Evolutionary conservation across 2,329 filamentous ascomycete genomes (phyloP).

Genomic region (Diaporthe sp.): DNA sequence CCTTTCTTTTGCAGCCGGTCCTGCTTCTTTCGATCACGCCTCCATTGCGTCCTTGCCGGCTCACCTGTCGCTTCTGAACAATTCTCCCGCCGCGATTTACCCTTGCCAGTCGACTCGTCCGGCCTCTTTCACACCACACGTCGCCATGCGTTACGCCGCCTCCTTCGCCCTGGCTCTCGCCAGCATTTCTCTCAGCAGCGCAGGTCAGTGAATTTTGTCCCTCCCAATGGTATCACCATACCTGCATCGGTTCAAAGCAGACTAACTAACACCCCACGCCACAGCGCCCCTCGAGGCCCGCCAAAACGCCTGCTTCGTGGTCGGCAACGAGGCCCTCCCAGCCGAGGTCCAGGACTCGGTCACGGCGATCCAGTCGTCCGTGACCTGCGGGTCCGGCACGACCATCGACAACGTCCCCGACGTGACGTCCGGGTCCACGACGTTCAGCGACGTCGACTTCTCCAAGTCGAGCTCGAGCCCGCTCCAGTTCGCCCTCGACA

Average conservation of each 20-base stretch:
- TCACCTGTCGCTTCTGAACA: conserved; percentile 20
- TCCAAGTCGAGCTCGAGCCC: conserved; percentile 61
- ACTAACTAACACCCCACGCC: conserved; percentile 11
- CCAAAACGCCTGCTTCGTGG: conserved; percentile 65
- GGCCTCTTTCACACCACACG: no score
- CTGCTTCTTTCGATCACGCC: conserved; percentile 1
- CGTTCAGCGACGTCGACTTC: conserved; percentile 71
- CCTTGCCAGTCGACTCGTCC: no score
- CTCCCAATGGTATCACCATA: not conserved
- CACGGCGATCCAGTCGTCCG: conserved; percentile 54
- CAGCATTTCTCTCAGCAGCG: conserved; percentile 19
- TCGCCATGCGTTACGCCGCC: conserved; percentile 33
- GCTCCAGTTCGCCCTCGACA: conserved; percentile 66
- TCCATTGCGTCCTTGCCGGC: not conserved
- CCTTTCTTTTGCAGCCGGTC: conserved; percentile 7
- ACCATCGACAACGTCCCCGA: conserved; percentile 70
- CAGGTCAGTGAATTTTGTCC: conserved; percentile 6
- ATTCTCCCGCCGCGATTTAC: not conserved
- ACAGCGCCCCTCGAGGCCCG: conserved; percentile 44
- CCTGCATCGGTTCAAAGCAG: no score
- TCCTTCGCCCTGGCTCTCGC: conserved; percentile 34
- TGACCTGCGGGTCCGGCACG: conserved; percentile 64
- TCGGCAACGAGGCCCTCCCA: conserved; percentile 65
- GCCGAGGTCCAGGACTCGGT: conserved; percentile 62
- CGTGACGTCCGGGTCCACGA: conserved; percentile 63